Evolutionary conservation across 169 alveolate species (phyloP).

Genomic region (Plasmodium falciparum): DNA sequence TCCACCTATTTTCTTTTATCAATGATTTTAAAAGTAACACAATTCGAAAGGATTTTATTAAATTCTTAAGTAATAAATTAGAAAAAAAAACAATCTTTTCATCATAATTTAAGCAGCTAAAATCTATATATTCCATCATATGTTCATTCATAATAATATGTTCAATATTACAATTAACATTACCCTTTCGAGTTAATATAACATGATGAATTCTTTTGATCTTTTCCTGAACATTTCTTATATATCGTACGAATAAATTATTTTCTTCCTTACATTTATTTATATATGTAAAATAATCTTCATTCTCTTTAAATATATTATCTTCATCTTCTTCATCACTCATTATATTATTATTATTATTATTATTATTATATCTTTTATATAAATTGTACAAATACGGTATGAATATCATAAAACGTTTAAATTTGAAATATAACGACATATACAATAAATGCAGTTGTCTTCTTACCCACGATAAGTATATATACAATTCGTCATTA

Average conservation of each 20-base stretch:
- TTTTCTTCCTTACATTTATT: slow-evolving; percentile 16
- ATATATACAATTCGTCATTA: slow-evolving; percentile 11
- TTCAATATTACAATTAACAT: neutral
- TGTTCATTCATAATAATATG: neutral
- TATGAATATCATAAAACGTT: slow-evolving; percentile 46
- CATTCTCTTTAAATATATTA: slow-evolving; percentile 10
- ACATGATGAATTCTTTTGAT: slow-evolving; percentile 11
- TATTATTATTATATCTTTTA: no score
- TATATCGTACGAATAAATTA: slow-evolving; percentile 30
- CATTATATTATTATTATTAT: no score
- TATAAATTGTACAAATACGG: slow-evolving; percentile 16
- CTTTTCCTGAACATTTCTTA: slow-evolving; percentile 34
- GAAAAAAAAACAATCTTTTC: slow-evolving; percentile 68
- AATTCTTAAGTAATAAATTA: slow-evolving; percentile 48
- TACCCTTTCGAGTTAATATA: neutral
- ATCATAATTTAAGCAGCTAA: slow-evolving; percentile 23
- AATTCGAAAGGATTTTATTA: slow-evolving; percentile 62
- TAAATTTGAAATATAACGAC: slow-evolving; percentile 55
- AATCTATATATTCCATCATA: slow-evolving; percentile 3
- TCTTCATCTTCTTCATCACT: neutral
- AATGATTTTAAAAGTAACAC: slow-evolving; percentile 10
- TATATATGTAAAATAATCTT: slow-evolving; percentile 45
- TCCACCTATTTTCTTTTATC: slow-evolving; percentile 42
- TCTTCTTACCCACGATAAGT: slow-evolving; percentile 44
- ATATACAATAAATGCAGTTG: slow-evolving; percentile 61